Conservation (phyloP, 768 basidiomycete species). For the Gloeopeniophorella convolvens region DNA sequence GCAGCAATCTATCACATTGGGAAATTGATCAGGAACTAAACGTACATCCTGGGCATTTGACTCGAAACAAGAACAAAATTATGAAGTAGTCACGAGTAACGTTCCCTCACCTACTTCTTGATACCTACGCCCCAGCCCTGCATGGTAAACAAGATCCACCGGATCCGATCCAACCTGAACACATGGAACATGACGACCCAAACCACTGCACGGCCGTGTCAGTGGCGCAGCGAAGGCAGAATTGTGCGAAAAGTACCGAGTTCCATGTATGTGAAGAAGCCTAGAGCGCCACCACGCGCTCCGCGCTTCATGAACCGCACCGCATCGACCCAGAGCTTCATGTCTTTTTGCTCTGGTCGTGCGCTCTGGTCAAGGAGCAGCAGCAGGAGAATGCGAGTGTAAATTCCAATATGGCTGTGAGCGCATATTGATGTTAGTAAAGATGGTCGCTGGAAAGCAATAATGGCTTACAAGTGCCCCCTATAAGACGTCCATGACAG, state of each 20-base stretch:
- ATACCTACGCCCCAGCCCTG: constrained; percentile 39
- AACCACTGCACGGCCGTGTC: constrained; percentile 25
- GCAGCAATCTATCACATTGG: too few relatives aligned
- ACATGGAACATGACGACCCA: constrained; percentile 43
- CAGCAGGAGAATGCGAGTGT: constrained; percentile 43
- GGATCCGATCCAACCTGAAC: constrained; percentile 37
- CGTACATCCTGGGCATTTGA: too few relatives aligned
- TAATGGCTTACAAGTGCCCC: constrained; percentile 35
- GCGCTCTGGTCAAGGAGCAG: constrained; percentile 42
- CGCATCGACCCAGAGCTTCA: constrained; percentile 53
- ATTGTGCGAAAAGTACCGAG: constrained; percentile 30
- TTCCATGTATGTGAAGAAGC: constrained; percentile 54
- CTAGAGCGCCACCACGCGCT: constrained; percentile 40
- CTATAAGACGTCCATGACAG: constrained; percentile 19
- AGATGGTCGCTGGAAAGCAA: neutral
- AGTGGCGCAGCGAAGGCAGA: neutral
- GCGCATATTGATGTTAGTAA: neutral
- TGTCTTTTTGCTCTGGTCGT: constrained; percentile 40
- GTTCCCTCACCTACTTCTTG: neutral
- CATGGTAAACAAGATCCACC: constrained; percentile 44
- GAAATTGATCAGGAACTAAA: too few relatives aligned
- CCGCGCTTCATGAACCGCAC: constrained; percentile 45
- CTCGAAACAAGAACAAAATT: too few relatives aligned
- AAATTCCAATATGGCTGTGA: constrained; percentile 47
- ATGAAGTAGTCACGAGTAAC: too few relatives aligned